A percentile compares a stretch with the other conserved stretches of the same genome.
phyloP scores from a whole-genome alignment of 2,329 filamentous ascomycete species.

The Colletotrichum plurivorum region DNA sequence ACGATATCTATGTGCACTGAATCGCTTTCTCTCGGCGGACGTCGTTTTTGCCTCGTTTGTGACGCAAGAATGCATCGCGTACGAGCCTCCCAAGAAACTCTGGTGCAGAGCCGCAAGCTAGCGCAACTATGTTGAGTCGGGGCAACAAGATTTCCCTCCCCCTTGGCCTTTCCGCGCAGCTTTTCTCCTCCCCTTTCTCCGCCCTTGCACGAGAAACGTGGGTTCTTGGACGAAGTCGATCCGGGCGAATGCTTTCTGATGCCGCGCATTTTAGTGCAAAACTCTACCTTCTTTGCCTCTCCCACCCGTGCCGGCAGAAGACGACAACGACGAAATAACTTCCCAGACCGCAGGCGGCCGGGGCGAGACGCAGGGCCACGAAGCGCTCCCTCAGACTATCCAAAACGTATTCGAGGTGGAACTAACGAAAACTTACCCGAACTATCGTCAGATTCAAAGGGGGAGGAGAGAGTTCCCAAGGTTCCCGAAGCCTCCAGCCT shows the following conservation, averaged over 20 bases:
- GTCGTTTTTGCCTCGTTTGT: conserved; percentile 20
- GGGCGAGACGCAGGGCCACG: conserved; percentile 7
- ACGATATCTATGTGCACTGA: not conserved
- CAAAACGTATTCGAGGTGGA: conserved; percentile 32
- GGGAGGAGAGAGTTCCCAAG: conserved; percentile 9
- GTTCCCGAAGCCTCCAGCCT: conserved; percentile 23
- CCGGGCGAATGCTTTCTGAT: not conserved
- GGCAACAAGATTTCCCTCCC: not conserved
- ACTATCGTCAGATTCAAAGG: conserved; percentile 24
- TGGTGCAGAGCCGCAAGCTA: conserved; percentile 12
- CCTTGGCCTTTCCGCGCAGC: too few relatives aligned
- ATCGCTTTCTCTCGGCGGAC: conserved; percentile 4
- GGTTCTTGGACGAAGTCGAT: not conserved
- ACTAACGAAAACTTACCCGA: conserved; percentile 20
- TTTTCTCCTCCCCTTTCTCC: not conserved
- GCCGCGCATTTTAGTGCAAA: not conserved
- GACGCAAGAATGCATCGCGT: conserved; percentile 1
- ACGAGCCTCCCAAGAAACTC: conserved; percentile 4
- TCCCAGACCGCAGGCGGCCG: conserved; percentile 13
- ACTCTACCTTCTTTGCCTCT: too few relatives aligned
- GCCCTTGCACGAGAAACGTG: conserved; percentile 1
- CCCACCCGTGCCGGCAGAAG: not conserved
- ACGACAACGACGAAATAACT: conserved; percentile 2
- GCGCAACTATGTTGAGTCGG: not conserved
- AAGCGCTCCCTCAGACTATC: not conserved